Evolutionary conservation across 495 filamentous ascomycete species (phyloP), one percentile per base, ranked within the genome.

Genomic region (Penicillium bovifimosum): DNA sequence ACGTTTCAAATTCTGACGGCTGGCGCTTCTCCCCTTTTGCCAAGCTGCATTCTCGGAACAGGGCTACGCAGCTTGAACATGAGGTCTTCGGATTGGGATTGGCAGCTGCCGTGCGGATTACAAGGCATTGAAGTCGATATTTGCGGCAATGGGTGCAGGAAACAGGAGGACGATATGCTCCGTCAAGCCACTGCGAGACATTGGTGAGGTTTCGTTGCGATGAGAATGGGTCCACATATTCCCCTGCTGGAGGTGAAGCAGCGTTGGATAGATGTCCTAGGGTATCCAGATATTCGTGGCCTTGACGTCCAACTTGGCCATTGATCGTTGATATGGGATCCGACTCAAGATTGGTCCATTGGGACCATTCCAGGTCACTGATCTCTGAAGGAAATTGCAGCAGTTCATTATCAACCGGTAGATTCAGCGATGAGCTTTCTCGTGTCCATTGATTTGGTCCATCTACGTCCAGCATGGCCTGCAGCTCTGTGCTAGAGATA

Each of bases 31-130:
- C 66, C 50, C 71, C 70, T 41, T 62, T 66, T 17, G 75, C 70
- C 61, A 90, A 80, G 69, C 85, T 89, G 70, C 88, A 92, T 41
- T 77, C 76, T 31, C 84, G 75, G 47, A 84, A 87, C 5, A 93
- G 68, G n/a, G 86, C 85, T 27, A 85, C 82, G 62, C 88, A 93
- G 53, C 84, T 84, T 0, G 86, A 89, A 60, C 88, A 93, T 11
- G 80, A 77, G 20, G 76, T 78, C 53, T 80, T 76, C 28, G 82
- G 80, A 55, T 79, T 79, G 2, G 75, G 76, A 38, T 79, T 77
- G 9, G 65, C 71, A 0, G 63, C 20, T 13, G 73, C 67, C 3
- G 74, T 76, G 29, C 71, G 69, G 26, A 77, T 58, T 16, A 79
- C 70, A 8, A 76, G 53, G 45, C 76, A 77, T 54, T 76, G 72